Conservation (phyloP, 352 stramenopile species). For the Globisporangium cederbergense region DNA sequence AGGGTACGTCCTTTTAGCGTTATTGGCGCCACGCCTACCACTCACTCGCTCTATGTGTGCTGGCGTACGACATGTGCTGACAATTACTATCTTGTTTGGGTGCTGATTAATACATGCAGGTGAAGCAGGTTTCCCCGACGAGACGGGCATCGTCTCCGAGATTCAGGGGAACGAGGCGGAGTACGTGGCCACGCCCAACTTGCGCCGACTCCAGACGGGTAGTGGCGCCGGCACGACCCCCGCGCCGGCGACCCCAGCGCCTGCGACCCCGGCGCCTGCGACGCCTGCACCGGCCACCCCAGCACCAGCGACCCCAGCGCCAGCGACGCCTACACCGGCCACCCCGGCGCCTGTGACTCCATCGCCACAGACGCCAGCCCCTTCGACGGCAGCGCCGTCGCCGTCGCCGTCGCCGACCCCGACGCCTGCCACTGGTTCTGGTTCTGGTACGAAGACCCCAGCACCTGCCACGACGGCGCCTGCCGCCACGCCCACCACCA, state of each 20-base stretch:
- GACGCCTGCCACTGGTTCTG: not conserved
- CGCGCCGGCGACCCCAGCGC: constrained; percentile 19
- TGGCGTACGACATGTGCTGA: not conserved
- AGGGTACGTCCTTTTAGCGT: not conserved
- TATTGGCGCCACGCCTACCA: not conserved
- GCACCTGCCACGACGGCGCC: constrained; percentile 9
- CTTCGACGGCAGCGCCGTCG: constrained; percentile 3
- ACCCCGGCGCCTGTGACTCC: constrained; percentile 7
- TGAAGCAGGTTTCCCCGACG: constrained; percentile 22
- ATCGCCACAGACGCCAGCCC: constrained; percentile 17
- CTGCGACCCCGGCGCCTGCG: constrained; percentile 13
- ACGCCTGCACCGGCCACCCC: constrained; percentile 16
- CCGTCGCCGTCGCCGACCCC: not conserved
- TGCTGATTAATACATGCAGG: constrained; percentile 9
- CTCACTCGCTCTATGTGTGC: not conserved
- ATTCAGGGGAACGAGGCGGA: constrained; percentile 13
- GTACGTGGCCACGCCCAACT: constrained; percentile 8
- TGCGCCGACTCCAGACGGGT: constrained; percentile 13
- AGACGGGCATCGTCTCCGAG: constrained; percentile 13
- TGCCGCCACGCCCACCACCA: not conserved
- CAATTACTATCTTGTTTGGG: not conserved
- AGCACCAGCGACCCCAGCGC: constrained; percentile 22
- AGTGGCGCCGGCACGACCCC: constrained; percentile 3
- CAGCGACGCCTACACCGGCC: constrained; percentile 9
- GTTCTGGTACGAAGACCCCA: not conserved